Percentiles rank a stretch among this genome's conserved stretches.
These are phyloP conservation scores for Kuraishia hungarica DNA, from an alignment of 805 yeast species.

Conservation along the genomic window DNA sequence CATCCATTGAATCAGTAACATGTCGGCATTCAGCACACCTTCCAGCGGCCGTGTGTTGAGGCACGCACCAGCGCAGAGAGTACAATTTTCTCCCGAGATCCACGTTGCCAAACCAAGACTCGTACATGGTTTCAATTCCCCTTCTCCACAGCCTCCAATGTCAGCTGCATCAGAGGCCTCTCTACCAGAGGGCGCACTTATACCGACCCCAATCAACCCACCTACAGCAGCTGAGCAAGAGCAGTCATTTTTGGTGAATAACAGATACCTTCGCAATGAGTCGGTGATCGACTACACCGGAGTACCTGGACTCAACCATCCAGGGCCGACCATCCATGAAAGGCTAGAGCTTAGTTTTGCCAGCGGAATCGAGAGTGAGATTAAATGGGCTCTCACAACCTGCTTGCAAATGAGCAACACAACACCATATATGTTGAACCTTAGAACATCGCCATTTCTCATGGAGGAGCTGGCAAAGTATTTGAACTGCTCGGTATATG, in stretches of 20 bases:
- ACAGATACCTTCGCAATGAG: conserved; percentile 20
- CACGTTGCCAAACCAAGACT: neutral
- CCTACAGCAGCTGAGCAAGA: conserved; percentile 24
- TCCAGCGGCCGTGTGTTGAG: neutral
- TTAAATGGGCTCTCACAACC: conserved; percentile 62
- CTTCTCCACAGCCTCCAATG: neutral
- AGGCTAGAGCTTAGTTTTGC: conserved; percentile 66
- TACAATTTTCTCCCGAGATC: neutral
- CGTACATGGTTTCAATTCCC: neutral
- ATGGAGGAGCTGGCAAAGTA: conserved; percentile 30
- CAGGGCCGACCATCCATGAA: conserved; percentile 55
- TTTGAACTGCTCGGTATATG: conserved; percentile 14
- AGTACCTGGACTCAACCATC: conserved; percentile 25
- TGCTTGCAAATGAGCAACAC: conserved; percentile 34
- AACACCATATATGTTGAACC: conserved; percentile 28
- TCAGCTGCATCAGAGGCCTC: neutral
- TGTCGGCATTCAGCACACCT: neutral
- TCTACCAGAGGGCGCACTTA: neutral
- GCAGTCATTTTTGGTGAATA: conserved; percentile 19
- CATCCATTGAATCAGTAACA: neutral
- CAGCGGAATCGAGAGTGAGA: conserved; percentile 56
- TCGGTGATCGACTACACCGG: conserved; percentile 19
- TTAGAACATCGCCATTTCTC: conserved; percentile 33
- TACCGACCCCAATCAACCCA: conserved; percentile 20
- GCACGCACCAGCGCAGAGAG: neutral